Conservation (phyloP, 1,284 basidiomycete genomes). For the Sporisorium exsertum region DNA sequence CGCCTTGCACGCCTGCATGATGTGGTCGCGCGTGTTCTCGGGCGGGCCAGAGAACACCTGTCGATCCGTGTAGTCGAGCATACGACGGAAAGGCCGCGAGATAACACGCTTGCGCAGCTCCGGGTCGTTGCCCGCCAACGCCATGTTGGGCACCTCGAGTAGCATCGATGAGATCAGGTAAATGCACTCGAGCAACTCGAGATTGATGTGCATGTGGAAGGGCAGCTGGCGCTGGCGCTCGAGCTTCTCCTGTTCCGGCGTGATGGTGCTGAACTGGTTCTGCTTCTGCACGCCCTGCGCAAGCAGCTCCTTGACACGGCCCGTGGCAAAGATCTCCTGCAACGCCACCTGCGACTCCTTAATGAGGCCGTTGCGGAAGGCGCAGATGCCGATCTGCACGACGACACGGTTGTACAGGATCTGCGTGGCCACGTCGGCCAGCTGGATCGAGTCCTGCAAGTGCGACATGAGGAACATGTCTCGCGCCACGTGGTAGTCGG, state of each 20-base stretch:
- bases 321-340: slow-evolving; percentile 94
- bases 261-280: slow-evolving; percentile 83
- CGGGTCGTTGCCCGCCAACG: slow-evolving; percentile 91
- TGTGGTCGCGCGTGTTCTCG: slow-evolving; percentile 97
- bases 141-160: slow-evolving; percentile 93
- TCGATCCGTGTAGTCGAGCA: slow-evolving; percentile 96
- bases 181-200: slow-evolving; percentile 94
- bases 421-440: slow-evolving; percentile 95
- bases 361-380: slow-evolving; percentile 94
- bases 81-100: slow-evolving; percentile 92
- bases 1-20: slow-evolving; percentile 98
- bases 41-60: slow-evolving; percentile 98
- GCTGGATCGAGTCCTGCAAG: slow-evolving; percentile 93
- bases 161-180: slow-evolving; percentile 99
- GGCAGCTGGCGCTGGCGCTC: slow-evolving; percentile 95
- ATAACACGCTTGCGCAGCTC: slow-evolving; percentile 80
- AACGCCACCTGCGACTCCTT: slow-evolving; percentile 92
- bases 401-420: slow-evolving; percentile 98
- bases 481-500: slow-evolving; percentile 94
- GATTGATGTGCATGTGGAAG: slow-evolving; percentile 99
- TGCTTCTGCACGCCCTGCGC: slow-evolving; percentile 92
- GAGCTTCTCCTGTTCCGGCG: slow-evolving; percentile 95
- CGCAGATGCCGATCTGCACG: slow-evolving; percentile 95
- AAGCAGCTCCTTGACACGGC: slow-evolving; percentile 93
- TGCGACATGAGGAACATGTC: slow-evolving; percentile 99